phyloP scores from a whole-genome alignment of 768 basidiomycete species.

The Leucocoprinus sp. region DNA sequence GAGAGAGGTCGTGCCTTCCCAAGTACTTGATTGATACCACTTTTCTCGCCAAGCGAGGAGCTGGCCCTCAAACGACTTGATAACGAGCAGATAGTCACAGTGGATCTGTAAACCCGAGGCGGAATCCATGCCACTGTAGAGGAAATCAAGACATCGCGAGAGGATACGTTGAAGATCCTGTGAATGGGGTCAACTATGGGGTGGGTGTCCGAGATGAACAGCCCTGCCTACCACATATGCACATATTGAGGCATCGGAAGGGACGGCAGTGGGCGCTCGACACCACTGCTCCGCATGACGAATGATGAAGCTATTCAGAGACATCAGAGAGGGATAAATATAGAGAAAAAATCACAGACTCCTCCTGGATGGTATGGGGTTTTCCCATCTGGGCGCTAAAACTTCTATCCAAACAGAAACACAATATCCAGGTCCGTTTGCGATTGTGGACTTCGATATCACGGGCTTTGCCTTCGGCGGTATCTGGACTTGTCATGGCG shows the following conservation, averaged over 20 bases:
- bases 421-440: constrained; percentile 90
- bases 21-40: constrained; percentile 35
- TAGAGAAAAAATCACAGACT: constrained; percentile 45
- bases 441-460: constrained; percentile 88
- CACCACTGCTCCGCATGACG: constrained; percentile 76
- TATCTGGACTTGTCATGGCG: constrained; percentile 47
- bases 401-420: constrained; percentile 81
- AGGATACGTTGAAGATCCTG: constrained; percentile 86
- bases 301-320: constrained; percentile 63
- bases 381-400: constrained; percentile 96
- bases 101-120: constrained; percentile 77
- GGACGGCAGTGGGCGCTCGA: constrained; percentile 49
- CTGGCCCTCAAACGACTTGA: constrained; percentile 80
- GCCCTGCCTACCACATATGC: constrained; percentile 77
- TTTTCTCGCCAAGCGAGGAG: constrained; percentile 49
- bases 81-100: constrained; percentile 78
- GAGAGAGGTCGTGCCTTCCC: constrained; percentile 22
- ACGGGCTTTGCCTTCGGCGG: constrained; percentile 70
- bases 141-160: constrained; percentile 79
- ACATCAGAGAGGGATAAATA: constrained; percentile 1
- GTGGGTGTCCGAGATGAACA: too few relatives aligned
- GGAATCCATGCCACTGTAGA: constrained; percentile 77
- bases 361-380: constrained; percentile 87
- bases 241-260: constrained; percentile 61
- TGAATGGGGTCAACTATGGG: neutral